phyloP scores from a whole-genome alignment of 2,329 filamentous ascomycete species.

The Xylariomycetidae sp. region DNA sequence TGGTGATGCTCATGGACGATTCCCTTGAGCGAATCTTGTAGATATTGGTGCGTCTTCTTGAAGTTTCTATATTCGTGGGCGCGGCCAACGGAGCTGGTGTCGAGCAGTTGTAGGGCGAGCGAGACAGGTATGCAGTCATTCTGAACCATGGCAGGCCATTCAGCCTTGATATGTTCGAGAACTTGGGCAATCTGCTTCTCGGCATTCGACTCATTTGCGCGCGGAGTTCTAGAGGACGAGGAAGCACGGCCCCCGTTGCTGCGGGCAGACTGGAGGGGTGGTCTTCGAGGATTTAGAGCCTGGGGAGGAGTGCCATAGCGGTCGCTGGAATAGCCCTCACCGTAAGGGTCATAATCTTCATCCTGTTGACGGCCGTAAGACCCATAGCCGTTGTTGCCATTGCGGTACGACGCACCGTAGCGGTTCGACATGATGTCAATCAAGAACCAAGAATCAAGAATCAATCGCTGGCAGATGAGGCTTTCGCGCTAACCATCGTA shows the following conservation, averaged over 20 bases:
- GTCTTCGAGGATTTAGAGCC: conserved; percentile 24
- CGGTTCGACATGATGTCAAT: conserved; percentile 46
- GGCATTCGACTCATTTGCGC: conserved; percentile 37
- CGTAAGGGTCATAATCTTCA: conserved; percentile 48
- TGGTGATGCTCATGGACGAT: conserved; percentile 99
- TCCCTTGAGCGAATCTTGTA: conserved; percentile 88
- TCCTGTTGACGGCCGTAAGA: conserved; percentile 33
- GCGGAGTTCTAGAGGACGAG: conserved; percentile 17
- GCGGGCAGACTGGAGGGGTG: conserved; percentile 25
- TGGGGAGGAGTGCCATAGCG: conserved; percentile 32
- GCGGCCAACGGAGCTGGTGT: conserved; percentile 86
- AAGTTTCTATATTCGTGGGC: conserved; percentile 87
- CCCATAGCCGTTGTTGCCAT: no score
- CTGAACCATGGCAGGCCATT: conserved; percentile 90
- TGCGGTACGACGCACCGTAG: conserved; percentile 43
- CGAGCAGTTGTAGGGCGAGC: conserved; percentile 89
- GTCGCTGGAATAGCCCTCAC: conserved; percentile 40
- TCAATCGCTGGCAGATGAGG: no score
- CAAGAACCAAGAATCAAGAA: no score
- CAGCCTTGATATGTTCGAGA: conserved; percentile 75
- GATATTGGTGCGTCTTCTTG: conserved; percentile 73
- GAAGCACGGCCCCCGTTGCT: no score
- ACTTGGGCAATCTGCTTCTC: conserved; percentile 59
- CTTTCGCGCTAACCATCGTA: no score
- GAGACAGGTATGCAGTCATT: conserved; percentile 90